Evolutionary conservation across 2,329 filamentous ascomycete species (phyloP), one percentile per base, ranked within the genome.

Genomic region (Calonectria pteridis): DNA sequence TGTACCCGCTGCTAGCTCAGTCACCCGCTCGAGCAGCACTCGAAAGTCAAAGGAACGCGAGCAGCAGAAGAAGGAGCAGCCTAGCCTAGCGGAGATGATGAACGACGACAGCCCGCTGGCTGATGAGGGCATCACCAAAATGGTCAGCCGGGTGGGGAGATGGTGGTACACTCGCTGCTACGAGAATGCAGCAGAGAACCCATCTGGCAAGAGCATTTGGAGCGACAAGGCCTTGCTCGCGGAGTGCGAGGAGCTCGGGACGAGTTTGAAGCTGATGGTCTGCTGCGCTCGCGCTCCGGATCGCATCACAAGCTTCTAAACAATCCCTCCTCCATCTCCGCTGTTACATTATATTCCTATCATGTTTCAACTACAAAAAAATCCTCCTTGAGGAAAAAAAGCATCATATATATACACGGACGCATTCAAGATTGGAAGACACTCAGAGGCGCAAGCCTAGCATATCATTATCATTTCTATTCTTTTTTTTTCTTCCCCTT

Each of bases 101-200:
- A 92, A 89, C 35, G 93, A 95, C 76, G 89, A 92, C 43, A 90
- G 91, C n/a, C 88, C 91, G 0, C 87, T 90, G 18, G 93, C 94
- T 28, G 95, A 98, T 77, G 94, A 95, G 81, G 93, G 92, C 77
- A 98, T 98, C 81, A 95, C 95, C 18, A 96, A 95, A 81, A 98
- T 98, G 89, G 95, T 98, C 28, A 94, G 95, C 20, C 93, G 93
- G 75, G 96, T 98, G 14, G 96, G 95, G 2, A 91, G 97, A 53
- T 98, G 96, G 95, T 99, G 97, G 97, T 98, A 98, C 84, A 94
- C 92, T 13, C 92, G 94, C 67, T 98, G 96, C 87, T 98, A 98
- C 83, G 96, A 98, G 84, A 91, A 90, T 71, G 88, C 90, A 6
- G 87, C 92, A 11, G 84, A 90, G n/a, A 73, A 76, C 43, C 72